phyloP scores from a whole-genome alignment of 2,329 filamentous ascomycete genomes.

The Ascochyta fabae region DNA sequence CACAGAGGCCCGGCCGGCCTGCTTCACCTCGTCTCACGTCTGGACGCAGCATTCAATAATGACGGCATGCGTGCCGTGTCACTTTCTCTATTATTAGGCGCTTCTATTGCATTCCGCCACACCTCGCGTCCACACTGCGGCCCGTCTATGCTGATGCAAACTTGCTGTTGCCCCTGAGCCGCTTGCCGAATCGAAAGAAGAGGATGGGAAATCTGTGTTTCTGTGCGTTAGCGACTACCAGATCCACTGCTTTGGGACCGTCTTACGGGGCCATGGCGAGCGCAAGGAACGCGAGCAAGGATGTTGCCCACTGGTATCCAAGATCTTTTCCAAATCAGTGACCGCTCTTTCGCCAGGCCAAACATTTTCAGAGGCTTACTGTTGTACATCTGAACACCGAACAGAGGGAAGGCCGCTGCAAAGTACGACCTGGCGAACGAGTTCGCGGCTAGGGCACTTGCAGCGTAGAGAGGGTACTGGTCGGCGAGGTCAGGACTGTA shows the following conservation, averaged over 20 bases:
- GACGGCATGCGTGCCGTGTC: slow-evolving; percentile 43
- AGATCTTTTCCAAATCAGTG: slow-evolving; percentile 52
- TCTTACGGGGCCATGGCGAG: slow-evolving; percentile 57
- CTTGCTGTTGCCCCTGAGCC: slow-evolving; percentile 55
- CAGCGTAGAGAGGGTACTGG: slow-evolving; percentile 58
- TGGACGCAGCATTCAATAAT: slow-evolving; percentile 40
- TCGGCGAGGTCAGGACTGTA: slow-evolving; percentile 33
- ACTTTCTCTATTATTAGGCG: slow-evolving; percentile 45
- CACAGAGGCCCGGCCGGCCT: slow-evolving; percentile 29
- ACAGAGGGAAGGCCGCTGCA: slow-evolving; percentile 56
- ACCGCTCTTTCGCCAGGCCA: slow-evolving; percentile 51
- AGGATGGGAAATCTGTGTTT: slow-evolving; percentile 52
- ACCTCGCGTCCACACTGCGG: slow-evolving; percentile 14
- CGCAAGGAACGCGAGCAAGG: slow-evolving; percentile 56
- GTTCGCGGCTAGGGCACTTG: slow-evolving; percentile 58
- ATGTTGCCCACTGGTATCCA: slow-evolving; percentile 59
- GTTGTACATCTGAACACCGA: slow-evolving; percentile 60
- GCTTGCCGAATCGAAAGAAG: slow-evolving; percentile 58
- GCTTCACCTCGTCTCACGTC: slow-evolving; percentile 48
- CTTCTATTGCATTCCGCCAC: slow-evolving; percentile 23
- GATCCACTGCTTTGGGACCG: slow-evolving; percentile 31
- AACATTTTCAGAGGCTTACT: slow-evolving; percentile 49
- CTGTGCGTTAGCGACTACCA: slow-evolving; percentile 41
- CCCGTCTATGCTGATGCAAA: slow-evolving; percentile 52
- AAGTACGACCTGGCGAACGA: slow-evolving; percentile 57